Evolutionary conservation across 208 protist genomes (phyloP), one percentile per base, ranked within the genome.

Genomic region (Blechomonas ayalai): DNA sequence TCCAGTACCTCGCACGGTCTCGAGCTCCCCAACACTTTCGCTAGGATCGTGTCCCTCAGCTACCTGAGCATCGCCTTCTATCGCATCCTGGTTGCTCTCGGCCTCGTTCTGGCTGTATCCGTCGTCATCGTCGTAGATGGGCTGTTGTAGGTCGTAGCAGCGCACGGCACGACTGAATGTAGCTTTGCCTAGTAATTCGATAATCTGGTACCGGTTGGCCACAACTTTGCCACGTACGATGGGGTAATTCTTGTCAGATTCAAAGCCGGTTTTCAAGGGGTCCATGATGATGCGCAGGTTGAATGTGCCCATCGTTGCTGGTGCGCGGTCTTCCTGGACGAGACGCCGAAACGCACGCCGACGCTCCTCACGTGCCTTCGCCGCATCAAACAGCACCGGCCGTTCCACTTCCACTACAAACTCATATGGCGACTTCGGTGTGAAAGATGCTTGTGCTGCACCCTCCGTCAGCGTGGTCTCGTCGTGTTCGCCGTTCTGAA

Each of bases 121-220:
- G 8, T 69, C 71, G 7, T 72, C 72, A 27, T 86, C 75, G 29
- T 68, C 75, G 43, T 75, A 85, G 52, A 89, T 85, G 16, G 84
- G 84, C 32, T 90, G 61, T 41, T 84, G 74, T 22, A 97, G 54
- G 52, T 98, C 95, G 42, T 96, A 78, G 70, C 90, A 97, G 31
- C 93, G 82, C 59, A 97, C 83, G 19, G 92, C 90, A 29, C 87
- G 80, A 40, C 82, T 94, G 61, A 97, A 97, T 35, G 96, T 95
- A 23, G 93, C 95, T 47, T 92, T 92, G 26, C 92, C 95, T n/a
- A 97, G 49, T 47, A 95, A 81, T 51, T 97, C 82, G 29, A 95
- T 60, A 25, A 98, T 89, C 69, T 96, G 75, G 59, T 97, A 98
- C 36, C 95, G 83, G 44, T 88, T 89, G 3, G 88, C 90, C 20